Conservation (phyloP, 2,329 filamentous ascomycete genomes). For the Ciborinia camelliae region DNA sequence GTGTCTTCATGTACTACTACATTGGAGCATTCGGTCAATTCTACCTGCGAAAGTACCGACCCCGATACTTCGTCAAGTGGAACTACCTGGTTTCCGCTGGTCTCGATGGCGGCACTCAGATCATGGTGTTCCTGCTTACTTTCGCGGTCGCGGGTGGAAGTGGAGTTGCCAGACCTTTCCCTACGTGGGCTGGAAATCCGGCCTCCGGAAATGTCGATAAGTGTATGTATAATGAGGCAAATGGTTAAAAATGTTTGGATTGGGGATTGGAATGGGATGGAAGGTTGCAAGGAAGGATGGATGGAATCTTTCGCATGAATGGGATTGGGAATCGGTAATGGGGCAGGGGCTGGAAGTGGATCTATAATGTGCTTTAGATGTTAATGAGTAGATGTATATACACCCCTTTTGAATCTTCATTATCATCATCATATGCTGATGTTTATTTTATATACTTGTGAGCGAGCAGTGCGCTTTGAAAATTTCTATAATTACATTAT, state of each 20-base stretch:
- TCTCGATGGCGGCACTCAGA: constrained; percentile 64
- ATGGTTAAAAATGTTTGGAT: neutral
- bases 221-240: constrained; percentile 27
- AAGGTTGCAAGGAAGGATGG: too few relatives aligned
- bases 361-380: neutral
- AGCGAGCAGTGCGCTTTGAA: neutral
- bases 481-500: neutral
- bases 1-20: constrained; percentile 66
- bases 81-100: constrained; percentile 74
- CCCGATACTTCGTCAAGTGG: constrained; percentile 70
- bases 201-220: constrained; percentile 25
- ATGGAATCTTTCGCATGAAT: too few relatives aligned
- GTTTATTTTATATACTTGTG: neutral
- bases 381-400: neutral
- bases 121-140: constrained; percentile 67
- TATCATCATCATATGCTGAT: neutral
- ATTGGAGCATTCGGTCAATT: constrained; percentile 68
- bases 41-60: constrained; percentile 54
- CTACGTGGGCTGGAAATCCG: constrained; percentile 27
- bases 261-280: too few relatives aligned
- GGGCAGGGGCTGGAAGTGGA: too few relatives aligned
- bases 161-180: constrained; percentile 33
- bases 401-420: neutral
- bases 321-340: neutral
- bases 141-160: constrained; percentile 47